phyloP scores from a whole-genome alignment of 2,329 filamentous ascomycete species.

The Hypoxylon sp. region DNA sequence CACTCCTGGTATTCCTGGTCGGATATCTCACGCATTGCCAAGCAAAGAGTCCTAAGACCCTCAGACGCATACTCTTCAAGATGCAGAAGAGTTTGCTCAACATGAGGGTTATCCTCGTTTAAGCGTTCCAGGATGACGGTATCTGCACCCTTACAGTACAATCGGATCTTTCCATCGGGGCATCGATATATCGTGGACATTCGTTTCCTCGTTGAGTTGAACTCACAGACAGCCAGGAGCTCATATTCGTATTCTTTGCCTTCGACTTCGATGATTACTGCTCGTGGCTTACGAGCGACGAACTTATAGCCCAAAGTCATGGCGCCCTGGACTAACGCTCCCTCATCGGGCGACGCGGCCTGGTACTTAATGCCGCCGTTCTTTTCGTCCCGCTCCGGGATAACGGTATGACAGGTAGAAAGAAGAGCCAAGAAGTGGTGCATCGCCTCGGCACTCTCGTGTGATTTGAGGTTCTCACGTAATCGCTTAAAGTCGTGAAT shows the following conservation, averaged over 20 bases:
- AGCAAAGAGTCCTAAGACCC: slow-evolving; percentile 91
- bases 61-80: slow-evolving; percentile 99
- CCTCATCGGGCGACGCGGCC: slow-evolving; percentile 96
- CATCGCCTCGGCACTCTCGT: slow-evolving; percentile 67
- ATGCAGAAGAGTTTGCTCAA: slow-evolving; percentile 91
- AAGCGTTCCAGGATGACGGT: slow-evolving; percentile 97
- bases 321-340: slow-evolving; percentile 94
- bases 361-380: slow-evolving; percentile 95
- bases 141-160: slow-evolving; percentile 97
- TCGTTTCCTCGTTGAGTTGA: slow-evolving; percentile 96
- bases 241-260: slow-evolving; percentile 86
- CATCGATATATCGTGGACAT: slow-evolving; percentile 99
- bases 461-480: slow-evolving; percentile 75
- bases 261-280: slow-evolving; percentile 85
- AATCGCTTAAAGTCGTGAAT: slow-evolving; percentile 88
- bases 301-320: slow-evolving; percentile 90
- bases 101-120: slow-evolving; percentile 84
- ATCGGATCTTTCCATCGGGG: slow-evolving; percentile 92
- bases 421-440: slow-evolving; percentile 90
- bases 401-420: slow-evolving; percentile 95
- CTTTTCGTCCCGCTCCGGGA: slow-evolving; percentile 87
- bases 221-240: slow-evolving; percentile 96
- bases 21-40: slow-evolving; percentile 93
- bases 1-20: slow-evolving; percentile 92
- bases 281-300: slow-evolving; percentile 87